A percentile compares a stretch with the other conserved stretches of the same genome.
These are phyloP conservation scores for Mollisia scopiformis DNA, from an alignment of 2,329 filamentous ascomycete genomes.

Conservation along the genomic window DNA sequence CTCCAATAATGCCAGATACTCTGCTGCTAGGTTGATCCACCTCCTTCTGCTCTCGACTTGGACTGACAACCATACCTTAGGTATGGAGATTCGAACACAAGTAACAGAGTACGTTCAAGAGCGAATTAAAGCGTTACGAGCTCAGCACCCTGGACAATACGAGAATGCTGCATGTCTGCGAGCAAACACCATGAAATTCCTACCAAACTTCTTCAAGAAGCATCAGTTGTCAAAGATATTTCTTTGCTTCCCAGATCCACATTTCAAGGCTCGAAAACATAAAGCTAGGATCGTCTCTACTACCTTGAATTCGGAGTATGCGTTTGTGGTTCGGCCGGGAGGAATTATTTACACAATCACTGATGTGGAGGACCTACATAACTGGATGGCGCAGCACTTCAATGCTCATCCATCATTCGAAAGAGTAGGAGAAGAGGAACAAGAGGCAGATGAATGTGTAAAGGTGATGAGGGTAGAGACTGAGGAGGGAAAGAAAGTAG, in stretches of 20 bases:
- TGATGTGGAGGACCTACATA: slow-evolving; percentile 90
- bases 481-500: slow-evolving; percentile 97
- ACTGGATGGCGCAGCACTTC: slow-evolving; percentile 92
- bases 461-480: slow-evolving; percentile 79
- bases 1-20: slow-evolving; percentile 78
- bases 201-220: slow-evolving; percentile 94
- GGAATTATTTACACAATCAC: slow-evolving; percentile 96
- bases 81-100: slow-evolving; percentile 89
- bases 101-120: slow-evolving; percentile 92
- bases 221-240: slow-evolving; percentile 88
- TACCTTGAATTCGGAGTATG: slow-evolving; percentile 90
- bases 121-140: slow-evolving; percentile 79
- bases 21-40: slow-evolving; percentile 72
- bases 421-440: slow-evolving; percentile 68
- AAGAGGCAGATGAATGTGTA: slow-evolving; percentile 72
- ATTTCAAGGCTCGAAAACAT: slow-evolving; percentile 97
- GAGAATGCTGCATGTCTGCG: slow-evolving; percentile 89
- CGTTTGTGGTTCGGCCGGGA: slow-evolving; percentile 80
- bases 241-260: slow-evolving; percentile 96
- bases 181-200: slow-evolving; percentile 97
- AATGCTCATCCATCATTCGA: slow-evolving; percentile 79
- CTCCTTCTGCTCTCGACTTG: neutral
- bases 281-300: slow-evolving; percentile 93
- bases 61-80: slow-evolving; percentile 44
- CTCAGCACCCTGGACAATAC: slow-evolving; percentile 64